Percentiles rank a stretch among this genome's conserved stretches.
Conservation (phyloP, 2,329 filamentous ascomycete genomes). For the Botrytis aclada region DNA sequence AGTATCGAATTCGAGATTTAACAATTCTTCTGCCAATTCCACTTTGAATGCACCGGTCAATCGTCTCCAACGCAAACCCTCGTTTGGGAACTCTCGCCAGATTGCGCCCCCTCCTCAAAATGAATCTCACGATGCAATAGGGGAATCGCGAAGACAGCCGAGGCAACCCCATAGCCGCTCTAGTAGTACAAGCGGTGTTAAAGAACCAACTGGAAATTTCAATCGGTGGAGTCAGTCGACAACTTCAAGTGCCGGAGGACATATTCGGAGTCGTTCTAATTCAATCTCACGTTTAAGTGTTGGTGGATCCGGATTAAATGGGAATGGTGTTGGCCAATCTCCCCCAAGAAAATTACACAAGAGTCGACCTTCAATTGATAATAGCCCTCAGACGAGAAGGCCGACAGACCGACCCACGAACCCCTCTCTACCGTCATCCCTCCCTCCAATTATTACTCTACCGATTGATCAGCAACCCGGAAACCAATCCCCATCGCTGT, state of each 20-base stretch:
- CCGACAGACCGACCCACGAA: conserved; percentile 24
- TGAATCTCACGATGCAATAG: conserved; percentile 17
- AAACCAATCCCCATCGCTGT: conserved; percentile 31
- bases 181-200: conserved; percentile 15
- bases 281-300: conserved; percentile 19
- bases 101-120: conserved; percentile 18
- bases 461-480: conserved; percentile 27
- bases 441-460: conserved; percentile 37
- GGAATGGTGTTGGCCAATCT: conserved; percentile 28
- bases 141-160: conserved; percentile 30
- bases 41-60: conserved; percentile 9
- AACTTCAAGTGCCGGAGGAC: conserved; percentile 44
- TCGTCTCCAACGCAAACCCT: conserved; percentile 14
- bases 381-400: conserved; percentile 25
- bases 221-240: conserved; percentile 55
- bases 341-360: conserved; percentile 33
- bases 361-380: conserved; percentile 29
- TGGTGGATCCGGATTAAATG: conserved; percentile 34
- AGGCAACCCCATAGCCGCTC: conserved; percentile 34
- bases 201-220: conserved; percentile 47
- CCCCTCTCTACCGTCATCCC: conserved; percentile 20
- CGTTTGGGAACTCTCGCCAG: conserved; percentile 17
- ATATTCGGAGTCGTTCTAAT: conserved; percentile 19
- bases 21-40: conserved; percentile 3
- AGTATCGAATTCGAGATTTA: neutral